Evolutionary conservation across 2,329 filamentous ascomycete genomes (phyloP).

Genomic region (Colletotrichum endophyticum): DNA sequence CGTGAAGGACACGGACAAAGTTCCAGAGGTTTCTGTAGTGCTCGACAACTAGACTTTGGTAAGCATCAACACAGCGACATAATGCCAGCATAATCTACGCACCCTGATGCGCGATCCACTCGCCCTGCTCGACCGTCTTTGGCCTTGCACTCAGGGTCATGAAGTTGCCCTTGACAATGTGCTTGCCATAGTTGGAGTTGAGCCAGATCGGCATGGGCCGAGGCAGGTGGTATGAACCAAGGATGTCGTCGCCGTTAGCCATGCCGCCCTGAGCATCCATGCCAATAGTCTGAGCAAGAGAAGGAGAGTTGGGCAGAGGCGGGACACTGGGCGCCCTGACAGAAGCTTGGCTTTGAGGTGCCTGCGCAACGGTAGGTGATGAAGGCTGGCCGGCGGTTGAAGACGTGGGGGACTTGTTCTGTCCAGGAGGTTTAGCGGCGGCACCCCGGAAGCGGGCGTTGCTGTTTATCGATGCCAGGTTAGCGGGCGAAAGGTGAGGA

Average conservation of each 20-base stretch:
- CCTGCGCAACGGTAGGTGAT: constrained; percentile 53
- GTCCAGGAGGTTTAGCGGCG: constrained; percentile 54
- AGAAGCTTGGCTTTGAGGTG: constrained; percentile 50
- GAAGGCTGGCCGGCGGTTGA: constrained; percentile 53
- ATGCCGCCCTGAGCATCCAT: constrained; percentile 65
- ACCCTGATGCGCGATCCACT: constrained; percentile 98
- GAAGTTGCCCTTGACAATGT: constrained; percentile 97
- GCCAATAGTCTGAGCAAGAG: constrained; percentile 69
- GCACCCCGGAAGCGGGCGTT: constrained; percentile 65
- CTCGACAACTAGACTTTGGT: constrained; percentile 73
- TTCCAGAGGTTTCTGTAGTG: constrained; percentile 89
- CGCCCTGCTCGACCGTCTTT: constrained; percentile 90
- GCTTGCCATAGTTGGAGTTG: constrained; percentile 75
- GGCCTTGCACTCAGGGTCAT: constrained; percentile 93
- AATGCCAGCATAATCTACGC: constrained; percentile 32
- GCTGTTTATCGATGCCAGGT: constrained; percentile 35
- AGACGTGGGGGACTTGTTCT: constrained; percentile 57
- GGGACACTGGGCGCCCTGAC: constrained; percentile 62
- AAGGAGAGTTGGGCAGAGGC: constrained; percentile 67
- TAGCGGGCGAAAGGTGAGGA: constrained; percentile 27
- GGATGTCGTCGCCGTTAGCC: constrained; percentile 56
- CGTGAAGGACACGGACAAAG: constrained; percentile 87
- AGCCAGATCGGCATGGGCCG: constrained; percentile 75
- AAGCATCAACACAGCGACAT: background rate
- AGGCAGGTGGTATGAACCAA: constrained; percentile 68